phyloP scores from a whole-genome alignment of 2,329 filamentous ascomycete species.

The Botrytis squamosa region DNA sequence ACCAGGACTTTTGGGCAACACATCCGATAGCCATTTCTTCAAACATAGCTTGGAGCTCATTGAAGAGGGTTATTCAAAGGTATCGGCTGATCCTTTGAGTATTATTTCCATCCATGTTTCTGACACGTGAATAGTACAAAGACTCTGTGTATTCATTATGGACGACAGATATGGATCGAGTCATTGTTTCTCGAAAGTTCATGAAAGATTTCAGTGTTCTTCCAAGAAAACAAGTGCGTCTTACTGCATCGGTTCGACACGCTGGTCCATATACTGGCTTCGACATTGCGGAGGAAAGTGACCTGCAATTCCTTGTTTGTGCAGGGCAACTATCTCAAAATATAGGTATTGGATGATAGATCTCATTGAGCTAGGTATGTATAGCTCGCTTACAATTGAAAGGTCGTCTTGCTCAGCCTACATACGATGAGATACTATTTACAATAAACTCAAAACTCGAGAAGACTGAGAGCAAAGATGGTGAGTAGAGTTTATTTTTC shows the following conservation, averaged over 20 bases:
- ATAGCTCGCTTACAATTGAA: not conserved
- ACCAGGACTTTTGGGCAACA: not conserved
- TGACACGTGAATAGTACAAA: not conserved
- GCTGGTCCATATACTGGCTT: not conserved
- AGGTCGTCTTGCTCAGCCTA: not conserved
- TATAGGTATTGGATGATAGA: not conserved
- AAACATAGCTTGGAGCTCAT: constrained; percentile 2
- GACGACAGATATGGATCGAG: constrained; percentile 11
- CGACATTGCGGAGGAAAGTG: constrained; percentile 14
- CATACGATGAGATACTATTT: not conserved
- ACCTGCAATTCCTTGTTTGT: constrained; percentile 13
- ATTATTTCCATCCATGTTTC: not conserved
- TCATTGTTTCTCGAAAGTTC: constrained; percentile 3
- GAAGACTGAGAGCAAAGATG: not conserved
- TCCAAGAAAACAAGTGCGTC: constrained; percentile 7
- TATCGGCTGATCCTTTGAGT: not conserved
- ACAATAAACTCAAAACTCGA: not conserved
- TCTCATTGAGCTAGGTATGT: not conserved
- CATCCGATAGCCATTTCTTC: constrained; percentile 1
- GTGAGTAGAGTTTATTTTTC: not conserved
- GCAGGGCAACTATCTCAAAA: constrained; percentile 10
- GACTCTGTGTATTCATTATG: constrained; percentile 8
- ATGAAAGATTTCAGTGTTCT: constrained; percentile 9
- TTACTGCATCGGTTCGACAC: constrained; percentile 3
- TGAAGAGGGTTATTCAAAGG: constrained; percentile 1